Conservation (phyloP, 805 yeast species). For the Sugiyamaella mastotermitis region DNA sequence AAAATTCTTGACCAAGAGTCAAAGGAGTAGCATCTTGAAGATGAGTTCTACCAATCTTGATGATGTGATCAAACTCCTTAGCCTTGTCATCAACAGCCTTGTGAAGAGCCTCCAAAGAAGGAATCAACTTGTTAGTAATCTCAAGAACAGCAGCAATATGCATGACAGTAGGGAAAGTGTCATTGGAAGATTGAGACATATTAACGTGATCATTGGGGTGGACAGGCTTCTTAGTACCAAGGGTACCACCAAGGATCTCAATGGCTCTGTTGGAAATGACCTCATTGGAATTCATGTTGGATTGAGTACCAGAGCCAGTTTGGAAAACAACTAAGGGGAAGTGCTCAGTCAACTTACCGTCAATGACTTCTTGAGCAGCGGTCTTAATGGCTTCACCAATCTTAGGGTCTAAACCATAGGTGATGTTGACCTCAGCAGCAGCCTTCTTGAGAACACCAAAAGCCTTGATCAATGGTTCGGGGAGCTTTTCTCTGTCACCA, state of each 20-base stretch:
- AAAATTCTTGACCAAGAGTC: conserved; percentile 96
- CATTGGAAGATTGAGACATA: conserved; percentile 98
- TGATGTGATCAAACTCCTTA: conserved; percentile 79
- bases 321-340: conserved; percentile 98
- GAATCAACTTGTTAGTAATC: conserved; percentile 32
- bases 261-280: conserved; percentile 98
- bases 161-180: conserved; percentile 99
- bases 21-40: conserved; percentile 98
- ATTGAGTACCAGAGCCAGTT: conserved; percentile 98
- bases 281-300: conserved; percentile 98
- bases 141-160: conserved; percentile 97
- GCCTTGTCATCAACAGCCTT: conserved; percentile 72
- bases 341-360: conserved; percentile 86
- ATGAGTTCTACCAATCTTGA: conserved; percentile 98
- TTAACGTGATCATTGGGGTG: conserved; percentile 99
- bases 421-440: conserved; percentile 84
- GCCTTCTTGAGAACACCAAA: conserved; percentile 93
- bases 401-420: conserved; percentile 81
- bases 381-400: conserved; percentile 77
- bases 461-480: conserved; percentile 83
- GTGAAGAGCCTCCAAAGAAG: conserved; percentile 71
- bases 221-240: conserved; percentile 89
- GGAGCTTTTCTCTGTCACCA: conserved; percentile 84
- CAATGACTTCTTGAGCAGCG: conserved; percentile 93
- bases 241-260: conserved; percentile 85